Evolutionary conservation across 2,329 filamentous ascomycete genomes (phyloP).

Genomic region (Nothopassalora personata): DNA sequence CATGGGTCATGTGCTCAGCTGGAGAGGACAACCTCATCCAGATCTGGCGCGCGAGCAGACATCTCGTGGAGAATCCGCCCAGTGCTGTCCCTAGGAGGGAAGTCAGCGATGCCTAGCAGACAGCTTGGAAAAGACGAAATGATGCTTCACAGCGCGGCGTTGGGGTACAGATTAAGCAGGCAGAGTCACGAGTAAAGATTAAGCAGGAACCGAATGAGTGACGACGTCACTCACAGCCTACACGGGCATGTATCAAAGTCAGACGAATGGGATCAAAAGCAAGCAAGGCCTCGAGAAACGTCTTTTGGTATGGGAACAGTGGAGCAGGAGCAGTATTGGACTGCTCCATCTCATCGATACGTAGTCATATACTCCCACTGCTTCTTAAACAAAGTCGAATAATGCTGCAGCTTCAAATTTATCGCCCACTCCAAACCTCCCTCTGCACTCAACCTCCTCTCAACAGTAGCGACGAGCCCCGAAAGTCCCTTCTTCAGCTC

Average conservation of each 20-base stretch:
- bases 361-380: slow-evolving; percentile 3
- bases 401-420: slow-evolving; percentile 13
- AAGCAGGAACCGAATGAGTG: background rate
- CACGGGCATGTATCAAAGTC: background rate
- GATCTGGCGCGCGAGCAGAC: slow-evolving; percentile 54
- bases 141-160: background rate
- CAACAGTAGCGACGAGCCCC: slow-evolving; percentile 13
- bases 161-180: background rate
- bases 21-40: slow-evolving; percentile 96
- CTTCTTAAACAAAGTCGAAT: slow-evolving; percentile 11
- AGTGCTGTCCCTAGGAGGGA: slow-evolving; percentile 30
- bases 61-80: slow-evolving; percentile 33
- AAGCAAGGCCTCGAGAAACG: no score
- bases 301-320: no score
- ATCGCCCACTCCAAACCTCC: slow-evolving; percentile 17
- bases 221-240: background rate
- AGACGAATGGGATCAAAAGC: background rate
- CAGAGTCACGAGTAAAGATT: background rate
- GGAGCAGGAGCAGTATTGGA: no score
- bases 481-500: slow-evolving; percentile 17
- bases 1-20: slow-evolving; percentile 92
- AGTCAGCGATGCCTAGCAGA: slow-evolving; percentile 16
- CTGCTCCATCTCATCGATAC: background rate
- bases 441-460: slow-evolving; percentile 2
- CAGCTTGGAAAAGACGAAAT: background rate